Evolutionary conservation across 306 rosid species (phyloP), one percentile per base, ranked within the genome.

Genomic region (Dryas octopetala): DNA sequence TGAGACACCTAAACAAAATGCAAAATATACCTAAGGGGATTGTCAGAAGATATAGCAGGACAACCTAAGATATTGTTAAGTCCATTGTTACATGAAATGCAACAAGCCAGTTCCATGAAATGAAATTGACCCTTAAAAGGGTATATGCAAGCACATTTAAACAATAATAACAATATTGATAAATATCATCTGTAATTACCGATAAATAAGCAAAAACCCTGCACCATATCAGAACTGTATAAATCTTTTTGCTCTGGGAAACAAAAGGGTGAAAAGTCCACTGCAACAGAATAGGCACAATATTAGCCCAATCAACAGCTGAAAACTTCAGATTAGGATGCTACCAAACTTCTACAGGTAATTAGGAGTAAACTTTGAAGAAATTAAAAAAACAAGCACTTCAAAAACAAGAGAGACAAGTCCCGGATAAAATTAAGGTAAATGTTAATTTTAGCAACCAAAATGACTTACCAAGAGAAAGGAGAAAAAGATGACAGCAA

Each of bases 1-100:
- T 91, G 98, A 83, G 83, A 93, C 71, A 79, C 89, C 98, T 91
- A 83, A 66, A 71, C 51, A 62, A 65, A 61, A 63, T 55, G 73
- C n/a, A 60, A 32, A 28, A 68, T 11, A 52, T n/a, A 52, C 49
- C 53, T 15, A 60, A 76, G 58, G 57, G 67, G n/a, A 54, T 52
- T 53, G 48, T 17, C 62, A 28, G 60, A 47, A 60, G 55, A 38
- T 65, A 66, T 15, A 77, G 38, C 47, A 81, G 51, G 51, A 49
- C 11, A 59, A 9, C 4, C 67, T 50, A 66, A 7, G 54, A 28
- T 62, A 73, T 32, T n/a, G 9, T 19, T 48, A 71, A 53, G 43
- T 60, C 75, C 55, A 46, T 67, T 66, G 12, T 50, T 51, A 47
- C 74, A 60, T 38, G 52, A 26, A 1, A 45, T 43, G 14, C 1